Conservation (phyloP, 345 rosid genomes). For the Pistacia atlantica region DNA sequence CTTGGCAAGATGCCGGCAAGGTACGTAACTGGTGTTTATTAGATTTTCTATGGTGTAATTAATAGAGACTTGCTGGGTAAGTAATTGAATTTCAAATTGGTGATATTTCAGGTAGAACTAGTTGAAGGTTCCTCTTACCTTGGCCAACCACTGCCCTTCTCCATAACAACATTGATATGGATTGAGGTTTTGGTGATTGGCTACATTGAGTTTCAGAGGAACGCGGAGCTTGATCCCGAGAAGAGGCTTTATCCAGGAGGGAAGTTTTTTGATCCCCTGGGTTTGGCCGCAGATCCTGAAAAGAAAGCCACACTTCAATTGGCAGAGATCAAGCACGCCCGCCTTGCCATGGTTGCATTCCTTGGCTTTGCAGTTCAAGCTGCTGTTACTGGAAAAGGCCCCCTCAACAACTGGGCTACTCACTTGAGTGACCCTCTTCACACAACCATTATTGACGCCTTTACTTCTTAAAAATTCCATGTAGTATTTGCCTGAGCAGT, state of each 20-base stretch:
- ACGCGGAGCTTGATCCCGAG: constrained; percentile 89
- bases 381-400: constrained; percentile 85
- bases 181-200: constrained; percentile 82
- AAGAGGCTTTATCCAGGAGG: constrained; percentile 94
- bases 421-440: constrained; percentile 99
- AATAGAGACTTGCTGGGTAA: background rate
- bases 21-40: constrained; percentile 22
- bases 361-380: constrained; percentile 95
- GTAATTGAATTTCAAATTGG: background rate
- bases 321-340: constrained; percentile 99
- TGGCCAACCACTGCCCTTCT: constrained; percentile 88
- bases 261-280: constrained; percentile 80
- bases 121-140: constrained; percentile 93
- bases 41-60: background rate
- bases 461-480: constrained; percentile 41
- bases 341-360: constrained; percentile 92
- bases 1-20: constrained; percentile 90
- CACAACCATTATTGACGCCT: constrained; percentile 90
- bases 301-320: constrained; percentile 80
- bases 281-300: constrained; percentile 89
- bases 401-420: constrained; percentile 98
- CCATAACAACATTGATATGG: constrained; percentile 83
- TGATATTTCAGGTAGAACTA: constrained; percentile 69
- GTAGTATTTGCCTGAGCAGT: constrained; percentile 3
- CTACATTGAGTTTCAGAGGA: constrained; percentile 93